A percentile compares a stretch with the other conserved stretches of the same genome.
phyloP scores from a whole-genome alignment of 176 grass and related monocot genomes.

The Neostapfia colusana region DNA sequence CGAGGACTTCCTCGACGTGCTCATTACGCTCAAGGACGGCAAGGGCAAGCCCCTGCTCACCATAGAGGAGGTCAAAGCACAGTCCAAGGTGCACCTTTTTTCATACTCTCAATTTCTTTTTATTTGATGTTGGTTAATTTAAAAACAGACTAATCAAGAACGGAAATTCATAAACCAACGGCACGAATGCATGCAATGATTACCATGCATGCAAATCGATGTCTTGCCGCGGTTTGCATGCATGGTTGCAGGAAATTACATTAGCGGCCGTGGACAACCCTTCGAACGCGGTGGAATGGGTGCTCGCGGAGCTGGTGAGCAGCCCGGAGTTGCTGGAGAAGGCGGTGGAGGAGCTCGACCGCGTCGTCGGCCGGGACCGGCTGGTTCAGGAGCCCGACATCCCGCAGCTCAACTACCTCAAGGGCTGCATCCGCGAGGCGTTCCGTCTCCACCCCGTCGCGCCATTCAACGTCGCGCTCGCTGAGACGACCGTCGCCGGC shows the following conservation, averaged over 20 bases:
- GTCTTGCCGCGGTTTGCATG: neutral
- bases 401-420: constrained; percentile 28
- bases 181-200: too few relatives aligned
- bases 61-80: constrained; percentile 24
- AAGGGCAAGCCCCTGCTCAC: neutral
- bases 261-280: constrained; percentile 27
- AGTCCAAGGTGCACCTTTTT: neutral
- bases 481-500: neutral
- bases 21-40: neutral
- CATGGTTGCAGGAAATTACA: neutral
- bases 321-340: neutral
- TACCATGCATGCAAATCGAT: too few relatives aligned
- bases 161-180: too few relatives aligned
- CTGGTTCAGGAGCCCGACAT: constrained; percentile 13
- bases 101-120: too few relatives aligned
- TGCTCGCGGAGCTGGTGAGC: constrained; percentile 19
- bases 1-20: constrained; percentile 23
- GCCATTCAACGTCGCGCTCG: constrained; percentile 24
- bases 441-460: constrained; percentile 10
- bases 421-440: constrained; percentile 24
- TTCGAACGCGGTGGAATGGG: constrained; percentile 23
- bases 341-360: neutral
- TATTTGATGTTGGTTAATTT: too few relatives aligned
- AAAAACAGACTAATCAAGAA: too few relatives aligned
- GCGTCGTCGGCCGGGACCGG: neutral